phyloP scores from a whole-genome alignment of 1,284 basidiomycete genomes.

The Ceratobasidium sp. region DNA sequence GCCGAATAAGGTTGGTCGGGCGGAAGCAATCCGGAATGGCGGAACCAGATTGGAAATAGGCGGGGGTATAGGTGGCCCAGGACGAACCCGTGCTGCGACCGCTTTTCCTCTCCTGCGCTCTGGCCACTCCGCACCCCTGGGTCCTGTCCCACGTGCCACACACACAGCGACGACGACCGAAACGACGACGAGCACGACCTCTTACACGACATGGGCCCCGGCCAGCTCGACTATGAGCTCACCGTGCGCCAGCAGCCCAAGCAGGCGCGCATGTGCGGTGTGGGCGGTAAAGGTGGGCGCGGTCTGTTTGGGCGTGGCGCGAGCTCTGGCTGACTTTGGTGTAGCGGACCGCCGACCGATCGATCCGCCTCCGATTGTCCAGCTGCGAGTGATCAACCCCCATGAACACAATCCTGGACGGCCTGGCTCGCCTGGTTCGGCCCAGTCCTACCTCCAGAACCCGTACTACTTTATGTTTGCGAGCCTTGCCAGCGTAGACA shows the following conservation, averaged over 20 bases:
- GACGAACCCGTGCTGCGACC: no score
- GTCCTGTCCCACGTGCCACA: conserved; percentile 24
- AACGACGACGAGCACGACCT: neutral
- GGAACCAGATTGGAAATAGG: neutral
- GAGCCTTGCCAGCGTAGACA: conserved; percentile 85
- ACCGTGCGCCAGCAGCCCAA: conserved; percentile 59
- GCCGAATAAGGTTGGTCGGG: neutral
- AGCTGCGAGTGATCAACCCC: conserved; percentile 87
- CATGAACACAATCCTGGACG: conserved; percentile 58
- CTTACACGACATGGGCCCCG: conserved; percentile 2
- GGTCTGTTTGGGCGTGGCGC: conserved; percentile 45
- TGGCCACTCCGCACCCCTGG: conserved; percentile 25
- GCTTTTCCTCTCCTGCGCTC: neutral
- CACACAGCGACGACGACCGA: neutral
- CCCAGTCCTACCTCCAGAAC: conserved; percentile 75
- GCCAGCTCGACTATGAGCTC: conserved; percentile 33
- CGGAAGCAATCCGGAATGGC: neutral
- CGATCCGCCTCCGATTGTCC: conserved; percentile 97
- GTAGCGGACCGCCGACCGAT: conserved; percentile 92
- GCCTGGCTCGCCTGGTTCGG: conserved; percentile 49
- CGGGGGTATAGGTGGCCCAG: no score
- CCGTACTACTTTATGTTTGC: conserved; percentile 97
- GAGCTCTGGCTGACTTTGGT: conserved; percentile 22
- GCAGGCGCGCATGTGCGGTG: conserved; percentile 89
- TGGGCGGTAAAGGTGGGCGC: conserved; percentile 81